A percentile compares a stretch with the other conserved stretches of the same genome.
These are phyloP conservation scores for Oryza meridionalis DNA, from an alignment of 176 grass and related monocot genomes.

Conservation along the genomic window DNA sequence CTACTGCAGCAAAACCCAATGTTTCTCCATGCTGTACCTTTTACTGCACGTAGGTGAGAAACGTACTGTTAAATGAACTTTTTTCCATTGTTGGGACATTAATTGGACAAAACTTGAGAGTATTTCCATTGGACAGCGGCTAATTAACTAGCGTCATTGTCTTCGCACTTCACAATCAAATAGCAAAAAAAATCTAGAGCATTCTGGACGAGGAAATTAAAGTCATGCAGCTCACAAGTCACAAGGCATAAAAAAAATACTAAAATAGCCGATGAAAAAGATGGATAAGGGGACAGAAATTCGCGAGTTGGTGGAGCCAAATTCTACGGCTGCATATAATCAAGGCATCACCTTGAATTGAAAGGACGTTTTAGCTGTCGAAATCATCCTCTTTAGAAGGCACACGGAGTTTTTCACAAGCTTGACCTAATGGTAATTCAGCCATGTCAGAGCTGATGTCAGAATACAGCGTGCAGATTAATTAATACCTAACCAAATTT, in stretches of 20 bases:
- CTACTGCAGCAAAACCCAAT: too few species aligned
- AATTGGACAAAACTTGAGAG: background rate
- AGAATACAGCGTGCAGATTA: background rate
- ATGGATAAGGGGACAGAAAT: background rate
- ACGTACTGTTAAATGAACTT: too few species aligned
- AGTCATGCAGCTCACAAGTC: background rate
- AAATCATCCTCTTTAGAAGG: background rate
- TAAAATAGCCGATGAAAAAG: background rate
- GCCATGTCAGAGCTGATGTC: background rate
- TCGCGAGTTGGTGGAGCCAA: background rate
- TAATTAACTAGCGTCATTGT: background rate
- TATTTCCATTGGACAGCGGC: background rate
- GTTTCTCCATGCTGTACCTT: too few species aligned
- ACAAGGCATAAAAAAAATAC: background rate
- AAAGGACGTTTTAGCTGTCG: background rate
- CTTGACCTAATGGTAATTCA: background rate
- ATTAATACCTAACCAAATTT: background rate
- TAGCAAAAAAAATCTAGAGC: slow-evolving; percentile 10
- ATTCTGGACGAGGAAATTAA: background rate
- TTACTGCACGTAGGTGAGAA: too few species aligned
- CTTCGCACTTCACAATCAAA: background rate
- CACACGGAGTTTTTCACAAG: background rate
- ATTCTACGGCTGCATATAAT: background rate
- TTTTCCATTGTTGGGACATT: too few species aligned
- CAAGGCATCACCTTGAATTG: slow-evolving; percentile 8